These are phyloP conservation scores for Pyracantha coccinea DNA, from an alignment of 331 rosid genomes.

Conservation along the genomic window DNA sequence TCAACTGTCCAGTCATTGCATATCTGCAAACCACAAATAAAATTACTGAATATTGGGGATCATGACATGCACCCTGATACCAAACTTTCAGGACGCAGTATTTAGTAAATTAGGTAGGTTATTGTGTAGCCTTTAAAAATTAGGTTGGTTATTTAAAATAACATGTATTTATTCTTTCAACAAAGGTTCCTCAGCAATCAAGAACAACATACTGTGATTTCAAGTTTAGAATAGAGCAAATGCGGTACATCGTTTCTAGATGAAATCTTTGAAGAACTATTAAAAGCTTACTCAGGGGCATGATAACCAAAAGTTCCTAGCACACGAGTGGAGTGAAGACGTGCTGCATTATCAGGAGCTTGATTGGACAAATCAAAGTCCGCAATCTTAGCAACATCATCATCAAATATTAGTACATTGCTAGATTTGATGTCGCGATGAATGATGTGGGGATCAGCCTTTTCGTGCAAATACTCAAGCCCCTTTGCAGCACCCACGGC, in stretches of 20 bases:
- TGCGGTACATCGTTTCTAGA: not conserved
- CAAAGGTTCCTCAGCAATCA: not conserved
- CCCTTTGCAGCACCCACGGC: constrained; percentile 88
- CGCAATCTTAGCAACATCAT: constrained; percentile 75
- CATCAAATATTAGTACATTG: constrained; percentile 76
- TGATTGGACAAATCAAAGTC: constrained; percentile 91
- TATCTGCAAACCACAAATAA: constrained; percentile 43
- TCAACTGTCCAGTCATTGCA: constrained; percentile 92
- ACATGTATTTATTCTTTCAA: not conserved
- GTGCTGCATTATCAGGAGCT: constrained; percentile 94
- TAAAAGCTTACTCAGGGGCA: constrained; percentile 75
- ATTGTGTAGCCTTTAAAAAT: not conserved
- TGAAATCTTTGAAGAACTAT: not conserved
- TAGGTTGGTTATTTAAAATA: not conserved
- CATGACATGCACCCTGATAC: constrained; percentile 1
- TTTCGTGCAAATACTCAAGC: constrained; percentile 81
- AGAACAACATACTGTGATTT: too few species aligned
- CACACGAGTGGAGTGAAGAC: constrained; percentile 88
- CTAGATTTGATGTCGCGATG: constrained; percentile 87
- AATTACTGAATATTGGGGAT: not conserved
- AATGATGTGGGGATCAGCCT: constrained; percentile 69
- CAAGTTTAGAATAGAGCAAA: not conserved
- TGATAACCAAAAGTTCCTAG: constrained; percentile 92
- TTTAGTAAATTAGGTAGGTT: not conserved
- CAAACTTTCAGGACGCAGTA: not conserved